Percentiles rank a stretch among this genome's conserved stretches.
Evolutionary conservation across 1,284 basidiomycete species (phyloP).

Genomic region (Pseudozyma sp.): DNA sequence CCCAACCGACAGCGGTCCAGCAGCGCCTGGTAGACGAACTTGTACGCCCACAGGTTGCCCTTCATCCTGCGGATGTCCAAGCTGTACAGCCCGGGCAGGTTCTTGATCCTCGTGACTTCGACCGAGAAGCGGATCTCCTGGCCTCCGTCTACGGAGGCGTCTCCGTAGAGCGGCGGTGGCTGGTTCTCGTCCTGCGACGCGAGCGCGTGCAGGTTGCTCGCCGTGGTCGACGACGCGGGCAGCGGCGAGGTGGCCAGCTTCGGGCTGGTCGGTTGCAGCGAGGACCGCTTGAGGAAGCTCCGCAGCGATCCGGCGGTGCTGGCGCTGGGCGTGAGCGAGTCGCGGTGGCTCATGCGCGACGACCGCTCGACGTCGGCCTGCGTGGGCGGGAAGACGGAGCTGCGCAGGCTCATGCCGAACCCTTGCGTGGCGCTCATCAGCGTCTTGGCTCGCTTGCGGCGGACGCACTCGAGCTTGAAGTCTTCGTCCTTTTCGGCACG

Average conservation of each 20-base stretch:
- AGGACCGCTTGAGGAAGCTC: conserved; percentile 57
- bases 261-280: conserved; percentile 36
- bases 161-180: conserved; percentile 63
- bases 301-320: conserved; percentile 49
- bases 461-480: conserved; percentile 66
- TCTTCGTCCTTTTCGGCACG: conserved; percentile 84
- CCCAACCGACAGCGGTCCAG: conserved; percentile 54
- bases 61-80: conserved; percentile 66
- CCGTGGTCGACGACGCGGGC: conserved; percentile 19
- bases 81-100: conserved; percentile 65
- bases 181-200: conserved; percentile 38
- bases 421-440: conserved; percentile 60
- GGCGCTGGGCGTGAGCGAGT: conserved; percentile 31
- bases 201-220: conserved; percentile 7
- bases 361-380: conserved; percentile 62
- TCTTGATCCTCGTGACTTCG: conserved; percentile 65
- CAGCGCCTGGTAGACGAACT: conserved; percentile 66
- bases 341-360: conserved; percentile 39
- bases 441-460: conserved; percentile 61
- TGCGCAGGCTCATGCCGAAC: conserved; percentile 59
- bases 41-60: conserved; percentile 66
- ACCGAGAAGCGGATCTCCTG: conserved; percentile 67
- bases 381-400: conserved; percentile 61
- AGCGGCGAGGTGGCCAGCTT: conserved; percentile 13
- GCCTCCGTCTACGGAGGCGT: conserved; percentile 60